Conservation (phyloP, 306 rosid genomes). For the Citrullus amarus region DNA sequence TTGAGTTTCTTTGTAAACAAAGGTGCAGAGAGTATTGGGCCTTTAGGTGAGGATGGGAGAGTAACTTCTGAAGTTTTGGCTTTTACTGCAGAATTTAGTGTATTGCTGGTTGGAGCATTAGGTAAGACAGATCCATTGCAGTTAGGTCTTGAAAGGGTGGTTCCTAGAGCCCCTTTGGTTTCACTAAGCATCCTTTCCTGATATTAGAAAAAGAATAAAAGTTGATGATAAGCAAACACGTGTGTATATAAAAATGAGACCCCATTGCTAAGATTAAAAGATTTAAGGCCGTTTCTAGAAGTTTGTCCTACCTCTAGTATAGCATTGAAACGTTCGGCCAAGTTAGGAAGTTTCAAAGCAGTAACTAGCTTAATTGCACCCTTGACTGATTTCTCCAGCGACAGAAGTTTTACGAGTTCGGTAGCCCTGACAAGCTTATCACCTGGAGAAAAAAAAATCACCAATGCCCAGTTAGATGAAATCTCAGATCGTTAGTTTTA, state of each 20-base stretch:
- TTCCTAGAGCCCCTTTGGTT: slow-evolving; percentile 22
- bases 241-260: not conserved
- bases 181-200: slow-evolving; percentile 65
- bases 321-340: slow-evolving; percentile 82
- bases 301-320: slow-evolving; percentile 56
- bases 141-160: slow-evolving; percentile 20
- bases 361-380: slow-evolving; percentile 95
- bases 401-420: slow-evolving; percentile 74
- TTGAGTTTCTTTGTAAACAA: slow-evolving; percentile 45
- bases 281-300: not conserved
- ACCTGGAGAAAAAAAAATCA: slow-evolving; percentile 33
- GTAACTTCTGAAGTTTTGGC: slow-evolving; percentile 23
- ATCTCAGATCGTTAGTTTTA: not conserved
- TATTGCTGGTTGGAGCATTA: slow-evolving; percentile 16
- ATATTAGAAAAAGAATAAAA: slow-evolving; percentile 11
- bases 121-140: slow-evolving; percentile 16
- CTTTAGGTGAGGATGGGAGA: slow-evolving; percentile 20
- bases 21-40: slow-evolving; percentile 47
- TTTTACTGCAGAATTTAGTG: slow-evolving; percentile 17
- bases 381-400: slow-evolving; percentile 76
- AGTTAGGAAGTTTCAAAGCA: slow-evolving; percentile 73
- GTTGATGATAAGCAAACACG: slow-evolving; percentile 5
- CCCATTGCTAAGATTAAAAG: not conserved
- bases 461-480: not conserved
- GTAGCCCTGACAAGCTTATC: slow-evolving; percentile 87